These are phyloP conservation scores for Fusarium pseudocircinatum DNA, from an alignment of 2,329 filamentous ascomycete genomes.

Conservation along the genomic window DNA sequence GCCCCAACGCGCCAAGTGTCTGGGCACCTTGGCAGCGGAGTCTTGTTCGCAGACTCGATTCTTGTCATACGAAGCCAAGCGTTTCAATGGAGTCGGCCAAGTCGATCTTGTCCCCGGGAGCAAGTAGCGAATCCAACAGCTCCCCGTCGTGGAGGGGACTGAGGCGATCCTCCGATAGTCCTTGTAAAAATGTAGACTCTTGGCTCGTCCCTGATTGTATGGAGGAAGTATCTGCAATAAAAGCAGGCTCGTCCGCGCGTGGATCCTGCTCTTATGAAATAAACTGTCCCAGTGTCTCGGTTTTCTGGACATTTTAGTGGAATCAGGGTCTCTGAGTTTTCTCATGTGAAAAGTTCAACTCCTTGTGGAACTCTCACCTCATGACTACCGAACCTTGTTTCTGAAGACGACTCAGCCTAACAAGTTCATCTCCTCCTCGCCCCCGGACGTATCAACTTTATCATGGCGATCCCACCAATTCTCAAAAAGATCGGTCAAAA, in stretches of 20 bases:
- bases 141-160: neutral
- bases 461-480: constrained; percentile 31
- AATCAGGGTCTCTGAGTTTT: neutral
- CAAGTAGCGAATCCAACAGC: constrained; percentile 9
- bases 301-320: neutral
- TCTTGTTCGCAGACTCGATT: constrained; percentile 5
- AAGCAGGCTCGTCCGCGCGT: constrained; percentile 13
- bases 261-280: neutral
- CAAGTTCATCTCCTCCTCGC: neutral
- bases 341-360: neutral
- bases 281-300: neutral
- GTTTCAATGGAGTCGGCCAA: constrained; percentile 23
- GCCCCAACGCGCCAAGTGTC: constrained; percentile 30
- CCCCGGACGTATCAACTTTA: neutral
- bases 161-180: neutral
- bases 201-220: constrained; percentile 6
- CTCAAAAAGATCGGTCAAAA: constrained; percentile 47
- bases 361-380: neutral
- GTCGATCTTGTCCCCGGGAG: constrained; percentile 25
- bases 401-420: neutral
- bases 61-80: constrained; percentile 20
- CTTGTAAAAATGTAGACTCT: neutral
- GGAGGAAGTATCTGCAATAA: constrained; percentile 19
- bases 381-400: neutral
- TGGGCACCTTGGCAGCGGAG: constrained; percentile 37